Base-by-base conservation (phyloP, 768 basidiomycete species). In the Exidia glandulosa region DNA sequence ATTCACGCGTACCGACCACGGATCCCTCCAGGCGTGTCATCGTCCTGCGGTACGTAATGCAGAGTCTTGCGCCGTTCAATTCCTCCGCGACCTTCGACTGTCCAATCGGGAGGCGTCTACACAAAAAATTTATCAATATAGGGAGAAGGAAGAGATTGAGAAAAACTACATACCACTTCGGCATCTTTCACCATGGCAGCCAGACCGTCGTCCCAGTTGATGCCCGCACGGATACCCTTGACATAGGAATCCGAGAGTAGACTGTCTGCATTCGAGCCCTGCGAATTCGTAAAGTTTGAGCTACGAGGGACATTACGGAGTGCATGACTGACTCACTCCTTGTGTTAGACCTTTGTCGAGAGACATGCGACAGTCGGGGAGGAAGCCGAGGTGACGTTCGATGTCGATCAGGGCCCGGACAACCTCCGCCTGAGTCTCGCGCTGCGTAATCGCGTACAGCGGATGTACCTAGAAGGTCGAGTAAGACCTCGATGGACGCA, bases 301-400 rank as follows among this genome's bases (percentile, higher is more conserved):
- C 25, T 13, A 29, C n/a, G 3, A 6, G 29, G 1, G 13, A 56
- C 16, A 55, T n/a, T 6, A 59, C 12, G 19, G 16, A n/a, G 16
- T 23, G 30, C 5, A 1, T 36, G n/a, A 12, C 19, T 9, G 4
- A 36, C 60, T 36, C 31, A 58, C 60, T 16, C 68, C 68, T 54
- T 69, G 68, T 2, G 66, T 68, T 56, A 63, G 66, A 9, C 68
- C 68, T 59, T 65, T 69, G 57, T 66, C 62, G 14, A 63, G 52
- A 0, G 67, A 68, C 67, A 68, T 69, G 4, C 68, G 67, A 57
- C 68, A 68, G 62, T 69, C 68, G 3, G 68, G 68, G 3, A 68
- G 61, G 56, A 57, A 69, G 29, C 68, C 68, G 9, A 61, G 57
- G 60, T 68, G 57, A 10, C 67, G 63, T 57, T 66, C 65, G 31